Evolutionary conservation across 495 filamentous ascomycete genomes (phyloP).

Genomic region (Penicillium egyptiacum): DNA sequence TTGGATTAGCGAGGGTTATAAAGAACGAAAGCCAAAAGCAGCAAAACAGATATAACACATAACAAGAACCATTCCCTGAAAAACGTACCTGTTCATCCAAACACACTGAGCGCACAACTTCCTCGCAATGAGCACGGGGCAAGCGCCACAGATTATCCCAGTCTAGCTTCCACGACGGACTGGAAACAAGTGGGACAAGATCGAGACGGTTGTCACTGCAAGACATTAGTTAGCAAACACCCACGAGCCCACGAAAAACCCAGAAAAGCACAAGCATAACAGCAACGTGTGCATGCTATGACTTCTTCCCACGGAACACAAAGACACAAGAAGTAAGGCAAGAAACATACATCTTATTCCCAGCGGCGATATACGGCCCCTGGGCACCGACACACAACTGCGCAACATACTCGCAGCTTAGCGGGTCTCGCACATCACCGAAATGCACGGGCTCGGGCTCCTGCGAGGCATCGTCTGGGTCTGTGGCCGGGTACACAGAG

Average conservation of each 20-base stretch:
- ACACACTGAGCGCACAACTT: constrained; percentile 78
- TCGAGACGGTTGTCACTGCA: constrained; percentile 63
- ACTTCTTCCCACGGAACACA: neutral
- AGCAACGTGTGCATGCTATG: neutral
- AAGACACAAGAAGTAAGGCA: constrained; percentile 11
- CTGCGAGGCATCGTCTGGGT: constrained; percentile 54
- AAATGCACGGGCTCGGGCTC: constrained; percentile 57
- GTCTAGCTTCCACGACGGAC: constrained; percentile 60
- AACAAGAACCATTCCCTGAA: neutral
- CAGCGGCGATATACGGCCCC: constrained; percentile 45
- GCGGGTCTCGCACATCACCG: constrained; percentile 69
- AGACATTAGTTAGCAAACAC: constrained; percentile 8
- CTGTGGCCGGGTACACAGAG: constrained; percentile 70
- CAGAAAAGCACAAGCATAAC: neutral
- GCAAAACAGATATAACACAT: constrained; percentile 1
- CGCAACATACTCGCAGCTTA: constrained; percentile 81
- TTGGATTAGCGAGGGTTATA: neutral
- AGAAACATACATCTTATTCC: constrained; percentile 42
- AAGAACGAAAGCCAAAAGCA: neutral
- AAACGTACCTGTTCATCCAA: constrained; percentile 63
- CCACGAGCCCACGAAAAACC: neutral
- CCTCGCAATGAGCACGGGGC: constrained; percentile 75
- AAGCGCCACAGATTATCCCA: constrained; percentile 62
- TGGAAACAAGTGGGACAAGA: constrained; percentile 62
- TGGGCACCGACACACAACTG: constrained; percentile 63